Evolutionary conservation across 2,329 filamentous ascomycete genomes (phyloP).

Genomic region (Exophiala dermatitidis): DNA sequence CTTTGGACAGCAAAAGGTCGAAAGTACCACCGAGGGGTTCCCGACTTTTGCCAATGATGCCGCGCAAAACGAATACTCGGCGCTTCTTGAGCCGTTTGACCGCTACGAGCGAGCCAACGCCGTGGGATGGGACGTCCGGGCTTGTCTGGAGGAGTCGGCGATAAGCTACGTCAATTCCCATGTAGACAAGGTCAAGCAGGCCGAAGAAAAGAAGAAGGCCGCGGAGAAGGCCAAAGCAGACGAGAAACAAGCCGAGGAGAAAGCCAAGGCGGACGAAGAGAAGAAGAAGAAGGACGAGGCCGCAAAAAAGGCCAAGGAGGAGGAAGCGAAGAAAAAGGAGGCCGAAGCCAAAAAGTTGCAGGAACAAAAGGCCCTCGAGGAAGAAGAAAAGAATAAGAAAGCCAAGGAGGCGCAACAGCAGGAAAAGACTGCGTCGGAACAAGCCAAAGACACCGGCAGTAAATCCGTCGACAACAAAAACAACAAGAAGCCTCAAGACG

Average conservation of each 20-base stretch:
- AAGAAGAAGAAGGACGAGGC: slow-evolving; percentile 12
- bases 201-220: slow-evolving; percentile 1
- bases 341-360: not conserved
- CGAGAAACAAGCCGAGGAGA: slow-evolving; percentile 2
- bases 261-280: not conserved
- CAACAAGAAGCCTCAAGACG: too few relatives aligned
- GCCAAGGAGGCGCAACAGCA: not conserved
- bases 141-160: slow-evolving; percentile 6
- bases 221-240: not conserved
- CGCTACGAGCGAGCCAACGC: slow-evolving; percentile 1
- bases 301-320: slow-evolving; percentile 5
- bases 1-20: not conserved
- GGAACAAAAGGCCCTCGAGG: slow-evolving; percentile 1
- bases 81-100: not conserved
- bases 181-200: not conserved
- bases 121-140: slow-evolving; percentile 5
- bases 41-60: not conserved
- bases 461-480: too few relatives aligned
- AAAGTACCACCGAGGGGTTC: not conserved
- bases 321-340: not conserved
- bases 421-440: slow-evolving; percentile 3
- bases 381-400: slow-evolving; percentile 1
- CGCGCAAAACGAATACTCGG: not conserved
- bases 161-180: not conserved
- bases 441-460: slow-evolving; percentile 30